phyloP scores from a whole-genome alignment of 2,329 filamentous ascomycete genomes.

The Aspergillus amoenus region DNA sequence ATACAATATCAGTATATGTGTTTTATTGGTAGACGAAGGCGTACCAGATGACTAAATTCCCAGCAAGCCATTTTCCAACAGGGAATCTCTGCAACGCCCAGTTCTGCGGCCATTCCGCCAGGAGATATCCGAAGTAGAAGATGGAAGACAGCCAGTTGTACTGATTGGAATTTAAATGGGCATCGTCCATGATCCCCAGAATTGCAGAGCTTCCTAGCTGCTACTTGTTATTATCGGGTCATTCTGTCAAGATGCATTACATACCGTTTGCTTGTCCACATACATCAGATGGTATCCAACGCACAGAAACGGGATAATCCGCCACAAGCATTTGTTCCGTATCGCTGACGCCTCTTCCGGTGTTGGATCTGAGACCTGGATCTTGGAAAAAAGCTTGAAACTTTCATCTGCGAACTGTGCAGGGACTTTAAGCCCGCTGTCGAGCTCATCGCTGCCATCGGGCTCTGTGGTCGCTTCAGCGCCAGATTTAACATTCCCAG shows the following conservation, averaged over 20 bases:
- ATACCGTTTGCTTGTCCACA: conserved; percentile 39
- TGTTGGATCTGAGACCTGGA: conserved; percentile 39
- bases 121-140: conserved; percentile 45
- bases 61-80: conserved; percentile 39
- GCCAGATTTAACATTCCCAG: not conserved
- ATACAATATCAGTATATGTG: too few species aligned
- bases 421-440: conserved; percentile 28
- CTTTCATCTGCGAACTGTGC: conserved; percentile 44
- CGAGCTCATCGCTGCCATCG: not conserved
- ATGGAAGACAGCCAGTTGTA: conserved; percentile 46
- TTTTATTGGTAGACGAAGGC: too few species aligned
- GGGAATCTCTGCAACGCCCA: conserved; percentile 45
- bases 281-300: conserved; percentile 44
- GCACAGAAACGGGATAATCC: conserved; percentile 41
- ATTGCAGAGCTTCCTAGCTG: conserved; percentile 28
- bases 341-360: conserved; percentile 21
- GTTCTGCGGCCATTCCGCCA: conserved; percentile 41
- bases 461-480: not conserved
- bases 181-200: conserved; percentile 33
- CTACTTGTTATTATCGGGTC: not conserved
- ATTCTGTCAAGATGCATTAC: not conserved
- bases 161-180: conserved; percentile 24
- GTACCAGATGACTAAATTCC: conserved; percentile 27
- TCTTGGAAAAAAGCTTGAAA: conserved; percentile 42
- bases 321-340: conserved; percentile 33